These are phyloP conservation scores for Colletotrichum sp. DNA, from an alignment of 2,329 filamentous ascomycete genomes.

Conservation along the genomic window DNA sequence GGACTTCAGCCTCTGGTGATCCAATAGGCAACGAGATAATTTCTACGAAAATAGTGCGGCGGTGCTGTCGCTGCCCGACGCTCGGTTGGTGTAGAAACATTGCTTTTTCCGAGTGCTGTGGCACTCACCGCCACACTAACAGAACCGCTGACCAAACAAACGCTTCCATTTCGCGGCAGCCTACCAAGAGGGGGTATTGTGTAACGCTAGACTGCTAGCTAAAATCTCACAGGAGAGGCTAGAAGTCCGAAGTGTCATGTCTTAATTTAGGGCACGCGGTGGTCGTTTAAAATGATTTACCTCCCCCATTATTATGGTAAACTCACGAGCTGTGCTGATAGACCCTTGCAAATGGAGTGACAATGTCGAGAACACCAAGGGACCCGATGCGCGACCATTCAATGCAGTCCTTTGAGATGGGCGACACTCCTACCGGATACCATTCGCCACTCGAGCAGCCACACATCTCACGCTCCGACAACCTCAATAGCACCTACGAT, in stretches of 20 bases:
- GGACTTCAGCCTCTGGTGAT: background rate
- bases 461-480: background rate
- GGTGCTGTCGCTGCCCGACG: background rate
- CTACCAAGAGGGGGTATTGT: background rate
- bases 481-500: background rate
- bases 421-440: background rate
- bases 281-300: background rate
- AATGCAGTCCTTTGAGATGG: background rate
- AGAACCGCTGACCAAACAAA: background rate
- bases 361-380: background rate
- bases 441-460: background rate
- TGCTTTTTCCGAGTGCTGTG: background rate
- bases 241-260: background rate
- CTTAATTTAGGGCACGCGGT: background rate
- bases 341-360: background rate
- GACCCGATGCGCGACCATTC: background rate
- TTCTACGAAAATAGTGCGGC: background rate
- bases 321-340: background rate
- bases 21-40: background rate
- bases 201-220: background rate
- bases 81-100: background rate
- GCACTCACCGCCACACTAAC: background rate
- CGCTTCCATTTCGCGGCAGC: background rate
- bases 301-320: background rate
- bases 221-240: background rate